A percentile compares a stretch with the other conserved stretches of the same genome.
Conservation (phyloP, 2,329 filamentous ascomycete species). For the Paracoccidioides brasiliensis region DNA sequence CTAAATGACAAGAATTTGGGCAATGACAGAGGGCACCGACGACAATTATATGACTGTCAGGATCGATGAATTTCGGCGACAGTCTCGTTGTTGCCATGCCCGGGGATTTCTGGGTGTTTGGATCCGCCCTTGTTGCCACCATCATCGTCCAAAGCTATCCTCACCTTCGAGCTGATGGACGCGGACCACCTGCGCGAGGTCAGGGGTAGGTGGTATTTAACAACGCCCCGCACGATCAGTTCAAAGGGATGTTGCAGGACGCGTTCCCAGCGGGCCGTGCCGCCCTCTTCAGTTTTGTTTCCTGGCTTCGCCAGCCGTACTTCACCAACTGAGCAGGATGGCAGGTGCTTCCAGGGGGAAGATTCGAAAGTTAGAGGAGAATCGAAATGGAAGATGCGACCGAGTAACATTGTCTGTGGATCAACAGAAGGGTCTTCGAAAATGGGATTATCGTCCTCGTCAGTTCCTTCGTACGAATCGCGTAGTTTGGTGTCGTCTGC, state of each 20-base stretch:
- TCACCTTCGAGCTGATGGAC: conserved; percentile 31
- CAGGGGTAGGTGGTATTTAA: conserved; percentile 64
- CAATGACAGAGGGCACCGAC: neutral
- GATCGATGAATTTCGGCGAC: neutral
- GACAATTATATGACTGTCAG: neutral
- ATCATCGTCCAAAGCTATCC: conserved; percentile 27
- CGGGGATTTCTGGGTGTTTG: neutral
- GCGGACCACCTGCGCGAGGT: conserved; percentile 42
- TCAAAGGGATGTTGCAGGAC: conserved; percentile 89
- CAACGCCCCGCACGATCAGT: conserved; percentile 76
- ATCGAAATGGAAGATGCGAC: conserved; percentile 74
- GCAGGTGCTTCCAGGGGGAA: conserved; percentile 65
- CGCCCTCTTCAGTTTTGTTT: conserved; percentile 72
- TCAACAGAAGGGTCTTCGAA: conserved; percentile 37
- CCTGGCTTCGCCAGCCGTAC: conserved; percentile 72
- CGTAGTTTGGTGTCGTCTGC: conserved; percentile 11
- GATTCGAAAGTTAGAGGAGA: conserved; percentile 81
- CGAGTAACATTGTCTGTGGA: conserved; percentile 79
- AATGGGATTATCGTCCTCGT: conserved; percentile 49
- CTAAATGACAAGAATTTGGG: neutral
- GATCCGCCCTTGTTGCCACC: conserved; percentile 13
- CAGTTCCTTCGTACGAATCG: conserved; percentile 26
- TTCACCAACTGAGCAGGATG: conserved; percentile 64
- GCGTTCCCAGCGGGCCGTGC: conserved; percentile 75
- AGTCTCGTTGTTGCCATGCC: conserved; percentile 15